Conservation (phyloP, 768 basidiomycete species). For the Leucocoprinus sp. region DNA sequence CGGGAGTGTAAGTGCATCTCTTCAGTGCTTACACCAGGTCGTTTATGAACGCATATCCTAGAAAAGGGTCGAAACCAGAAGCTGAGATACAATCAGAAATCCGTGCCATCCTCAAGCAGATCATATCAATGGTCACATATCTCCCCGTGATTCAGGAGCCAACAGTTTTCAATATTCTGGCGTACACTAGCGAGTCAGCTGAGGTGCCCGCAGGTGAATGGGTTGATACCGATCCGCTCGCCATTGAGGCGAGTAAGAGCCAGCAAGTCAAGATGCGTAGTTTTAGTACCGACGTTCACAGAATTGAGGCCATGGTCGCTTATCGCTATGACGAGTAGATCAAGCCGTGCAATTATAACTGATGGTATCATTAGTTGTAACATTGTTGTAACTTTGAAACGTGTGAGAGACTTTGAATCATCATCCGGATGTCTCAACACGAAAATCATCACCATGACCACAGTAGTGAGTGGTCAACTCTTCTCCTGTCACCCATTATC, state of each 20-base stretch:
- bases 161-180: constrained; percentile 95
- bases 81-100: constrained; percentile 96
- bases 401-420: too few species aligned
- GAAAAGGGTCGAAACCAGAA: constrained; percentile 60
- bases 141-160: constrained; percentile 92
- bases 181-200: constrained; percentile 87
- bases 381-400: neutral
- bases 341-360: constrained; percentile 13
- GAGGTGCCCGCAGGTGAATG: constrained; percentile 91
- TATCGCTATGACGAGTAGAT: constrained; percentile 85
- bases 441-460: constrained; percentile 23
- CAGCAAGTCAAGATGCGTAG: constrained; percentile 91
- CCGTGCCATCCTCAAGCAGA: constrained; percentile 95
- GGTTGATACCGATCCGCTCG: constrained; percentile 90
- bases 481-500: constrained; percentile 19
- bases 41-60: constrained; percentile 18
- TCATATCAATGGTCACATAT: constrained; percentile 94
- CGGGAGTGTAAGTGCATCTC: constrained; percentile 36
- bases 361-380: constrained; percentile 19
- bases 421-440: constrained; percentile 3
- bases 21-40: neutral
- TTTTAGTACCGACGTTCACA: constrained; percentile 97
- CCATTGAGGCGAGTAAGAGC: constrained; percentile 89
- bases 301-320: constrained; percentile 96
- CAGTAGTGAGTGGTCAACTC: constrained; percentile 9